Evolutionary conservation across 2,329 filamentous ascomycete genomes (phyloP).

Genomic region (Ceratocystis lukuohia): DNA sequence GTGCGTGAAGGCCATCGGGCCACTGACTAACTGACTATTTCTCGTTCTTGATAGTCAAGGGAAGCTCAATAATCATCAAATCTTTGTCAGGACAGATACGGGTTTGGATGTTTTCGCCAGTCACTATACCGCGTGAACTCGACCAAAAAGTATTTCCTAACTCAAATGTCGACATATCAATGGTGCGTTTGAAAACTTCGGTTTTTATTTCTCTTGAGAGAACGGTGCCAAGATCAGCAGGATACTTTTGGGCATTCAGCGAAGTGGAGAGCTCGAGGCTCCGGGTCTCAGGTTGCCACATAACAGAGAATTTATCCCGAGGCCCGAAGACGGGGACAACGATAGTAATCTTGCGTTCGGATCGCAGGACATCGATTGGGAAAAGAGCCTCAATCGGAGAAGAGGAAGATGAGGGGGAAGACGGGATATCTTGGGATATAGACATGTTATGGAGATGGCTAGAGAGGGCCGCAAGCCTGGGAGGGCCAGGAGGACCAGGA

Average conservation of each 20-base stretch:
- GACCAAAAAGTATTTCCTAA: background rate
- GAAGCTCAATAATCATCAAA: background rate
- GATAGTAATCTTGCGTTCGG: background rate
- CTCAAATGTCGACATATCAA: background rate
- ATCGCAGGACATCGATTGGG: background rate
- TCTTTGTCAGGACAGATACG: background rate
- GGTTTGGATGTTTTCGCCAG: background rate
- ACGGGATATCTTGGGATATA: no score
- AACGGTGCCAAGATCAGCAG: background rate
- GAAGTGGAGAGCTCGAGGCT: background rate
- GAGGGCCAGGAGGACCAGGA: background rate
- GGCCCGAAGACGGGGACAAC: background rate
- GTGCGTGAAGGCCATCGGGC: no score
- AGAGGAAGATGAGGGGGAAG: background rate
- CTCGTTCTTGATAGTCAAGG: no score
- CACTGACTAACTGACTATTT: background rate
- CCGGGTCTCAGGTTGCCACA: background rate
- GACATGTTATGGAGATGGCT: no score
- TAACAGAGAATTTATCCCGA: background rate
- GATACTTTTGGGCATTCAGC: background rate
- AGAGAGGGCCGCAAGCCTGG: no score
- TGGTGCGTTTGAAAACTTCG: background rate
- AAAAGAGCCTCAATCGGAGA: background rate
- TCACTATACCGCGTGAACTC: background rate
- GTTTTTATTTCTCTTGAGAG: background rate